These are phyloP conservation scores for Solanum microdontum DNA, from an alignment of 257 asterid species.

Conservation along the genomic window DNA sequence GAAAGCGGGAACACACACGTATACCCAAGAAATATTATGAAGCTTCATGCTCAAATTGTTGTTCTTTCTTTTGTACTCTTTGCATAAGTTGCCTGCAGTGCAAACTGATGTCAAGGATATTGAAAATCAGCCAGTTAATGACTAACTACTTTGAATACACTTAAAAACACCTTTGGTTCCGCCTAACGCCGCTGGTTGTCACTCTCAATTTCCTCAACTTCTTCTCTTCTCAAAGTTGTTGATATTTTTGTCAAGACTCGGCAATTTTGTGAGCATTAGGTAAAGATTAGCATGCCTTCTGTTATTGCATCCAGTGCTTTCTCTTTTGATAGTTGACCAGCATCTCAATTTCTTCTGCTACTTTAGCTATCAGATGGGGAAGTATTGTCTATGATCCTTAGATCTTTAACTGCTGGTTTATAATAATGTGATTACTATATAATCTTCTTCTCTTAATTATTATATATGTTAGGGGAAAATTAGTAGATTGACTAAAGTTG, in stretches of 20 bases:
- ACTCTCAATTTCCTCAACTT: slow-evolving; percentile 31
- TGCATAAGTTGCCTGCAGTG: background rate
- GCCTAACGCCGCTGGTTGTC: slow-evolving; percentile 26
- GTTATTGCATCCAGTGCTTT: no score
- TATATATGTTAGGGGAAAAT: no score
- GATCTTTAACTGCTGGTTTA: no score
- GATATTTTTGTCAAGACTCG: slow-evolving; percentile 58
- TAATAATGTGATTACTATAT: no score
- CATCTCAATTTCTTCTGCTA: no score
- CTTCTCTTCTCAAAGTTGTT: slow-evolving; percentile 42
- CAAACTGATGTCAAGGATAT: background rate
- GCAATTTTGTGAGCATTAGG: slow-evolving; percentile 53
- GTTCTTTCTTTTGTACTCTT: background rate
- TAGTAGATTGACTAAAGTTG: no score
- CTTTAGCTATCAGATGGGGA: no score
- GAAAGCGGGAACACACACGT: background rate
- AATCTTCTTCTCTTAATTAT: no score
- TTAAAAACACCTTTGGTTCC: slow-evolving; percentile 16
- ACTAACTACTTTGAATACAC: background rate
- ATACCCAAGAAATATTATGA: background rate
- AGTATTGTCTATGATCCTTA: no score
- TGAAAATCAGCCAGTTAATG: background rate
- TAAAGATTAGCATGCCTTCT: no score
- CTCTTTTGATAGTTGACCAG: no score
- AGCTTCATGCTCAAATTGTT: background rate